Conservation (phyloP, 2,329 filamentous ascomycete genomes). For the Sarocladium strictum region DNA sequence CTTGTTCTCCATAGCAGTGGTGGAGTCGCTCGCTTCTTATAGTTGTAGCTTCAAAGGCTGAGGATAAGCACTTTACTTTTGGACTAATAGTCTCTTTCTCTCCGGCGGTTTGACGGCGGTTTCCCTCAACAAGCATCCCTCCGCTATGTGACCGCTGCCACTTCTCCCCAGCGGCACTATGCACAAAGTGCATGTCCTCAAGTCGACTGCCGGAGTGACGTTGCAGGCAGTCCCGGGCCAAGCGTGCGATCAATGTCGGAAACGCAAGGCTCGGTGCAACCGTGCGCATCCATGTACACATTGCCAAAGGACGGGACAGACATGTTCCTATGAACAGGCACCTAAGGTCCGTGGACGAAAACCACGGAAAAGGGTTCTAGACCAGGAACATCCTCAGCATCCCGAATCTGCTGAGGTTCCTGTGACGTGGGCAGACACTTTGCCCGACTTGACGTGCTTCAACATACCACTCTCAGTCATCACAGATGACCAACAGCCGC, state of each 20-base stretch:
- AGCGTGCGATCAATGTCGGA: slow-evolving; percentile 12
- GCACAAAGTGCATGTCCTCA: slow-evolving; percentile 6
- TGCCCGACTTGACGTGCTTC: neutral
- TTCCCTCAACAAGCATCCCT: neutral
- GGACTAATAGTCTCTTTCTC: neutral
- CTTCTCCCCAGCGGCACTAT: neutral
- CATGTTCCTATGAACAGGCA: slow-evolving; percentile 8
- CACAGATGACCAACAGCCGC: neutral
- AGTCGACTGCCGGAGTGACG: neutral
- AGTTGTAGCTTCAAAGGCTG: no score
- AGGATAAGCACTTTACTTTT: no score
- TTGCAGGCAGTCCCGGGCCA: slow-evolving; percentile 5
- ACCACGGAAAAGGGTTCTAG: neutral
- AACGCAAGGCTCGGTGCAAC: slow-evolving; percentile 9
- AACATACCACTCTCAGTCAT: neutral
- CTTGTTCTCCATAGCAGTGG: neutral
- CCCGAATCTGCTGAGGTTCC: neutral
- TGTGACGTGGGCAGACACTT: neutral
- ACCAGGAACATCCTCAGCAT: neutral
- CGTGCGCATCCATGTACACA: slow-evolving; percentile 4
- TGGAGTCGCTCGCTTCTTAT: neutral
- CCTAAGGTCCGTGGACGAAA: slow-evolving; percentile 9
- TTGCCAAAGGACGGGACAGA: slow-evolving; percentile 4
- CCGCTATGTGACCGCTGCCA: neutral
- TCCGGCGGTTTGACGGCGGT: neutral